These are phyloP conservation scores for Mycosphaerella sp. DNA, from an alignment of 2,329 filamentous ascomycete species.

Conservation along the genomic window DNA sequence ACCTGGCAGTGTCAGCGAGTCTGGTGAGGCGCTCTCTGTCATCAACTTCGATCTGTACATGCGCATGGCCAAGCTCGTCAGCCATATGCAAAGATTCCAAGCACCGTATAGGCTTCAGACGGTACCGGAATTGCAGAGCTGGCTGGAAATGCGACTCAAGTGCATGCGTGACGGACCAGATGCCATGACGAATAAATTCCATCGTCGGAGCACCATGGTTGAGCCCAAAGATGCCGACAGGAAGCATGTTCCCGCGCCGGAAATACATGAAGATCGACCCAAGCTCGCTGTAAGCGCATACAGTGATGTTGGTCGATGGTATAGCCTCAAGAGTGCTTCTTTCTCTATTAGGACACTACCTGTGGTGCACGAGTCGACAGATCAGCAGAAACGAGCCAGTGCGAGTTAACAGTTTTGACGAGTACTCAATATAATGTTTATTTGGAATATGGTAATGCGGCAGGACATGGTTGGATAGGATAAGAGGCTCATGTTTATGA, in stretches of 20 bases:
- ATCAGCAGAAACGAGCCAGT: slow-evolving; percentile 6
- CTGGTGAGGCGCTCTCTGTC: slow-evolving; percentile 64
- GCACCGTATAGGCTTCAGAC: slow-evolving; percentile 80
- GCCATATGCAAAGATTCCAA: slow-evolving; percentile 92
- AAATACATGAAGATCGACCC: slow-evolving; percentile 1
- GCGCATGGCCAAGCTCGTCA: slow-evolving; percentile 90
- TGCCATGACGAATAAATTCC: slow-evolving; percentile 60
- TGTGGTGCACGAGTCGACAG: slow-evolving; percentile 1
- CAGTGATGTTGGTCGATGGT: slow-evolving; percentile 2
- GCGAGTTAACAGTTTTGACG: slow-evolving; percentile 3
- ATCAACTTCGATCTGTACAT: slow-evolving; percentile 99
- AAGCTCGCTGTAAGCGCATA: not conserved
- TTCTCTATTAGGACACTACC: slow-evolving; percentile 4
- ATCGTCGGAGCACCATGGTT: slow-evolving; percentile 75
- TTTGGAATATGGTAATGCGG: not conserved
- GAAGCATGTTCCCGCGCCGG: slow-evolving; percentile 7
- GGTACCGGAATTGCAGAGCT: slow-evolving; percentile 83
- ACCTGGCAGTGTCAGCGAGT: slow-evolving; percentile 49
- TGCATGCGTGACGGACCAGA: slow-evolving; percentile 63
- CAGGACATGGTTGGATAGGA: not conserved
- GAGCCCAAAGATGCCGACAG: slow-evolving; percentile 52
- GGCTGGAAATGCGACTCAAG: slow-evolving; percentile 76
- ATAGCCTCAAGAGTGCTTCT: slow-evolving; percentile 1
- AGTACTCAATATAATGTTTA: not conserved
- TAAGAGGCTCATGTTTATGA: slow-evolving; percentile 14